Evolutionary conservation across 208 protist species (phyloP).

Genomic region (Crithidia mellificae): DNA sequence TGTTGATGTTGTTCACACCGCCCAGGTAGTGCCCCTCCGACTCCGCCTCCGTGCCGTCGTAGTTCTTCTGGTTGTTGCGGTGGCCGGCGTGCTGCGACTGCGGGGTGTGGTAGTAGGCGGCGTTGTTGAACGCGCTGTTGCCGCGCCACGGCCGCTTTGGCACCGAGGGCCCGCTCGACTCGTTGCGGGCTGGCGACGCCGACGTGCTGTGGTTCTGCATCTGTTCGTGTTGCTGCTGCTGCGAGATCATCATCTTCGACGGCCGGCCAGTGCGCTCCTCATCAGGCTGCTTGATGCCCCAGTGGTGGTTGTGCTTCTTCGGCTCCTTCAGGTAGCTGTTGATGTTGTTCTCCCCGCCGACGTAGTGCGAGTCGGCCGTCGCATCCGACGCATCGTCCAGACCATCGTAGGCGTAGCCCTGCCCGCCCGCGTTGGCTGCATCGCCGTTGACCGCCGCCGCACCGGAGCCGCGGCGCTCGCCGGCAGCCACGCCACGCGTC

Average conservation of each 20-base stretch:
- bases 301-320: slow-evolving; percentile 9
- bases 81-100: neutral
- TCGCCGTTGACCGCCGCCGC: neutral
- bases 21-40: slow-evolving; percentile 13
- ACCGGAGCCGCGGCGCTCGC: neutral
- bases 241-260: slow-evolving; percentile 17
- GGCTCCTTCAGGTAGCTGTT: slow-evolving; percentile 31
- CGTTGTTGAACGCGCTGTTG: slow-evolving; percentile 10
- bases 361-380: slow-evolving; percentile 20
- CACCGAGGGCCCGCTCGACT: neutral
- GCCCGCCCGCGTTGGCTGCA: neutral
- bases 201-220: neutral
- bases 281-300: slow-evolving; percentile 14
- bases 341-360: slow-evolving; percentile 46
- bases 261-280: slow-evolving; percentile 1
- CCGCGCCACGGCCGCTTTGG: slow-evolving; percentile 9
- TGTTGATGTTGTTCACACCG: slow-evolving; percentile 24
- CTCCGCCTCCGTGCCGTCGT: slow-evolving; percentile 5
- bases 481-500: neutral
- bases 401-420: neutral
- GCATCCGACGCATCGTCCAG: slow-evolving; percentile 7
- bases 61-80: neutral
- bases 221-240: slow-evolving; percentile 24
- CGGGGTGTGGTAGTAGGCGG: slow-evolving; percentile 2
- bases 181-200: neutral